Conservation (phyloP, 371 early-diverging fungal species). For the Mucor piriformis region DNA sequence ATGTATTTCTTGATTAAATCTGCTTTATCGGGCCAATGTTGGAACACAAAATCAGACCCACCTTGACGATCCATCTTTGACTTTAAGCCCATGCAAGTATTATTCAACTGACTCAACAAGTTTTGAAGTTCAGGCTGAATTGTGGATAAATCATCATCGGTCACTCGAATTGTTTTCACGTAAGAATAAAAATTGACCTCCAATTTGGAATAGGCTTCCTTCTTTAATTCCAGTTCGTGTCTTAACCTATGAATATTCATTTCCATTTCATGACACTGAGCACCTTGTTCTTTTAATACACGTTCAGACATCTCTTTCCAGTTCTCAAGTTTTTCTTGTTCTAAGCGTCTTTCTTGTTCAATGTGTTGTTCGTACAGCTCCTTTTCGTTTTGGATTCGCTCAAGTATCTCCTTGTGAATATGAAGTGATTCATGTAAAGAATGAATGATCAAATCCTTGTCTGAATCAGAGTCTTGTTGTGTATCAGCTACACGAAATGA, state of each 20-base stretch:
- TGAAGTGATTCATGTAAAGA: slow-evolving; percentile 44
- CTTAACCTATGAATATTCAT: slow-evolving; percentile 13
- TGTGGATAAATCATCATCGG: slow-evolving; percentile 54
- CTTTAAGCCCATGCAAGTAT: slow-evolving; percentile 47
- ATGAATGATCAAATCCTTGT: slow-evolving; percentile 40
- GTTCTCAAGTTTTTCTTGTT: slow-evolving; percentile 12
- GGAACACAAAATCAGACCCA: slow-evolving; percentile 34
- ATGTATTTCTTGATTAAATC: slow-evolving; percentile 23
- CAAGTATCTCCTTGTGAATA: slow-evolving; percentile 47
- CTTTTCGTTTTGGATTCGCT: slow-evolving; percentile 44
- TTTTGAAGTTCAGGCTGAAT: slow-evolving; percentile 50
- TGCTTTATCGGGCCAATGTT: slow-evolving; percentile 9
- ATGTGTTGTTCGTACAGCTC: slow-evolving; percentile 29
- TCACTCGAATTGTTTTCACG: slow-evolving; percentile 46
- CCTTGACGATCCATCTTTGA: slow-evolving; percentile 38
- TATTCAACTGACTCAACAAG: slow-evolving; percentile 40
- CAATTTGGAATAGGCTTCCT: slow-evolving; percentile 40
- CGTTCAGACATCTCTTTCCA: slow-evolving; percentile 22
- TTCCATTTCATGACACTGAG: slow-evolving; percentile 27
- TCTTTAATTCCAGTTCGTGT: slow-evolving; percentile 37
- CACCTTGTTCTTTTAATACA: slow-evolving; percentile 26
- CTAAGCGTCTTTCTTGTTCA: slow-evolving; percentile 27
- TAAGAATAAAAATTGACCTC: slow-evolving; percentile 48
- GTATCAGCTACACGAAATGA: slow-evolving; percentile 20
- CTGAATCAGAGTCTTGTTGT: slow-evolving; percentile 19